Conservation (phyloP, 2,329 filamentous ascomycete species). For the Bipolaris victoriae region DNA sequence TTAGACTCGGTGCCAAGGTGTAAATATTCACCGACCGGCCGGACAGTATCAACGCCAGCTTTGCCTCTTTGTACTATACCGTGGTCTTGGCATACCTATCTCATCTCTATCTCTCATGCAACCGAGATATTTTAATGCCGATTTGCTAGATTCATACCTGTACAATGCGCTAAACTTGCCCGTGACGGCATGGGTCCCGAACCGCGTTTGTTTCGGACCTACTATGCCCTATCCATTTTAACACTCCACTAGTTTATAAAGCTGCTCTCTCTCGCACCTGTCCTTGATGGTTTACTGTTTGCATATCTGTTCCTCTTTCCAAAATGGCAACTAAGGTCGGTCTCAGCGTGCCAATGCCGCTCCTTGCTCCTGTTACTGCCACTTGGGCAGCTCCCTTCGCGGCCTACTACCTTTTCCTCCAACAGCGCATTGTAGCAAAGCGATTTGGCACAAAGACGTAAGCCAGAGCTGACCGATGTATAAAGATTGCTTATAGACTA, state of each 20-base stretch:
- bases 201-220: conserved; percentile 4
- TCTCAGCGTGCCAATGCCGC: conserved; percentile 41
- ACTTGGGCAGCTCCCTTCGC: conserved; percentile 52
- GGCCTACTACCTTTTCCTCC: conserved; percentile 52
- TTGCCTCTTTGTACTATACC: not conserved
- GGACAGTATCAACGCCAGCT: not conserved
- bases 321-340: conserved; percentile 41
- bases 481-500: conserved; percentile 7
- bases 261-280: not conserved
- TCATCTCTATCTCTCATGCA: not conserved
- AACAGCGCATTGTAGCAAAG: conserved; percentile 47
- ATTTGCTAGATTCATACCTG: conserved; percentile 2
- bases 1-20: not conserved
- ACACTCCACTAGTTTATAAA: conserved; percentile 9
- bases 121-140: not conserved
- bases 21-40: not conserved
- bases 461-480: conserved; percentile 2
- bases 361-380: conserved; percentile 47
- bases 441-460: conserved; percentile 44
- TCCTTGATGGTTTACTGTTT: conserved; percentile 22
- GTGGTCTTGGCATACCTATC: not conserved
- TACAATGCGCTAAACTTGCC: conserved; percentile 13
- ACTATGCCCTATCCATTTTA: conserved; percentile 8
- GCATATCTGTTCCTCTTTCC: conserved; percentile 19
- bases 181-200: conserved; percentile 21